Evolutionary conservation across 2,329 filamentous ascomycete genomes (phyloP), one percentile per base, ranked within the genome.

Genomic region (Zymoseptoria tritici): DNA sequence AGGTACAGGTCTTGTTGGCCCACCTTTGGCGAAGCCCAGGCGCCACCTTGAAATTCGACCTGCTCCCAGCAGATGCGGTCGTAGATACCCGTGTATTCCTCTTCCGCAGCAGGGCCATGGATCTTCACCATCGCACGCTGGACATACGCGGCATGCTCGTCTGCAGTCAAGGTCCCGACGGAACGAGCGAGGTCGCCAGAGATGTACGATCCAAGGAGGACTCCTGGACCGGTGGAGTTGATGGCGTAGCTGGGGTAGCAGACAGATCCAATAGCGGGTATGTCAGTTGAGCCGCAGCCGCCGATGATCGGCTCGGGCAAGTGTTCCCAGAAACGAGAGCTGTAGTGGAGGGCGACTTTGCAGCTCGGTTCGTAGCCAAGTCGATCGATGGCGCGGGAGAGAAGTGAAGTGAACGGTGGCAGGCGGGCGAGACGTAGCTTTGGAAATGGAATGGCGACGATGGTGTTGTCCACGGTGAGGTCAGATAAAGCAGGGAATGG

Each of bases 1-100:
- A 90, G 76, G 65, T 87, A 90, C 22, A 89, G 68, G 64, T 87
- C 80, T 68, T 90, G 86, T 74, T 89, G 85, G 0, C 85, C 86
- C 0, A 84, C 76, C 0, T 77, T 73, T 0, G 87, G 67, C 8
- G 56, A 60, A 1, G 82, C 82, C 86, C 86, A 90, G 6, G 82
- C 81, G 4, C 83, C 86, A 1, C 80, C 80, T 70, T 86, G 79
- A 60, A 83, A 80, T 60, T 83, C 80, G 62, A 89, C 84, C 7
- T 80, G 71, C 56, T 81, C 76, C 87, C 86, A 90, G 76, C 86
- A 89, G 55, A 83, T 80, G 1, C 87, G 78, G 59, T 85, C 80
- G 66, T 83, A 87, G 42, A 80, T 80, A 53, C 86, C 87, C 0
- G 86, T 89, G 67, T 80, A 90, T 67, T 88, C 78, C 59, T 85